A percentile compares a stretch with the other conserved stretches of the same genome.
Conservation (phyloP, 2,329 filamentous ascomycete genomes). For the Esteya vermicola region DNA sequence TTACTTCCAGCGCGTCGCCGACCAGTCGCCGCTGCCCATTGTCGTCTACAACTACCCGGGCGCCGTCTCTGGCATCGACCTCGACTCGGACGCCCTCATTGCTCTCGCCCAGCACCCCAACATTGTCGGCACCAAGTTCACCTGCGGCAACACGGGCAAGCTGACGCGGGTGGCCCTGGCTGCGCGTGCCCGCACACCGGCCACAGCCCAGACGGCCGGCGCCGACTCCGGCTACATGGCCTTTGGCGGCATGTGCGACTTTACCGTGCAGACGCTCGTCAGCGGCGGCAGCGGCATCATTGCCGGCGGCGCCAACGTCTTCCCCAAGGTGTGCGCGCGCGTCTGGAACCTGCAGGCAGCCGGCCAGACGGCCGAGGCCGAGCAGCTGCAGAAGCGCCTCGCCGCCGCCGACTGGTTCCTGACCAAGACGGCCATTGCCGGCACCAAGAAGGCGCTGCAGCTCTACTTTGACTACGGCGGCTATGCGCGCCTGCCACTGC, state of each 20-base stretch:
- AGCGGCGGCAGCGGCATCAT: slow-evolving; percentile 75
- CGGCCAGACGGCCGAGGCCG: slow-evolving; percentile 62
- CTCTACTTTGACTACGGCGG: slow-evolving; percentile 72
- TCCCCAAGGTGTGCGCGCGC: slow-evolving; percentile 67
- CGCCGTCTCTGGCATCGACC: slow-evolving; percentile 73
- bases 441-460: slow-evolving; percentile 75
- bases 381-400: slow-evolving; percentile 62
- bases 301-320: slow-evolving; percentile 71
- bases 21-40: slow-evolving; percentile 60
- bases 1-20: slow-evolving; percentile 49
- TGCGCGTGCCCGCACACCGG: slow-evolving; percentile 55
- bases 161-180: slow-evolving; percentile 67
- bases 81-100: slow-evolving; percentile 80
- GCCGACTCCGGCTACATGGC: slow-evolving; percentile 62
- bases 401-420: slow-evolving; percentile 70
- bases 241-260: slow-evolving; percentile 78
- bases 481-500: slow-evolving; percentile 58
- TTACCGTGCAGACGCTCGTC: slow-evolving; percentile 67
- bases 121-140: slow-evolving; percentile 83
- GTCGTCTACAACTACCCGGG: slow-evolving; percentile 87
- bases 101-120: slow-evolving; percentile 66
- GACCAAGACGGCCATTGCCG: slow-evolving; percentile 69
- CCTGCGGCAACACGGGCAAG: slow-evolving; percentile 81
- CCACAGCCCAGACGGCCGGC: slow-evolving; percentile 15
- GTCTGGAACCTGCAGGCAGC: slow-evolving; percentile 64